phyloP scores from a whole-genome alignment of 441 rosid genomes.

The Dalechampia spathulata region DNA sequence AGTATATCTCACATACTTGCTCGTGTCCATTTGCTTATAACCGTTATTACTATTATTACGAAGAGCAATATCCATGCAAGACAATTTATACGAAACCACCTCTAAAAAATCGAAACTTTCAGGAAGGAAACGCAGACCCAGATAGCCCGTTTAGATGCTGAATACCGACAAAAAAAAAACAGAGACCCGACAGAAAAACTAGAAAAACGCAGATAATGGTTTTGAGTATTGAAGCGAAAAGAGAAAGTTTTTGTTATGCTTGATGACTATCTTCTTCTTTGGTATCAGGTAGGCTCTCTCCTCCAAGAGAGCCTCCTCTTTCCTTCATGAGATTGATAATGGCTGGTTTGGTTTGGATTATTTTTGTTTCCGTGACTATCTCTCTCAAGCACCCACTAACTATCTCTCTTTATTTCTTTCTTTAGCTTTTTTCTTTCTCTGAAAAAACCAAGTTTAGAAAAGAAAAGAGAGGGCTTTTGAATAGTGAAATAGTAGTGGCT shows the following conservation, averaged over 20 bases:
- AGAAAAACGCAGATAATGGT: constrained; percentile 10
- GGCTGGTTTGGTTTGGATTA: not conserved
- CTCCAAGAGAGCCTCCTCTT: constrained; percentile 59
- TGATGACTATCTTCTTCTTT: constrained; percentile 19
- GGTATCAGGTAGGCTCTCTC: constrained; percentile 57
- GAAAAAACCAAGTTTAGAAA: not conserved
- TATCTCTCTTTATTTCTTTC: not conserved
- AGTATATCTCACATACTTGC: constrained; percentile 86
- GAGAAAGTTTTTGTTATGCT: not conserved
- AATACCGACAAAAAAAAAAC: not conserved
- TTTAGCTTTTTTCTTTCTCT: not conserved
- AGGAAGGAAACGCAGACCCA: constrained; percentile 11
- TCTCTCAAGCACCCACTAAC: no score
- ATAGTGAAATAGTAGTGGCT: not conserved
- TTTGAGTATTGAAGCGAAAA: constrained; percentile 2
- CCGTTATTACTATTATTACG: constrained; percentile 34
- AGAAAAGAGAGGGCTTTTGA: not conserved
- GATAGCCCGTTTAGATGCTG: constrained; percentile 3
- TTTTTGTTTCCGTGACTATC: not conserved
- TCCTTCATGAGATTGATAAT: constrained; percentile 37
- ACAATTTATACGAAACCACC: not conserved
- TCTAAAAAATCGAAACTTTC: constrained; percentile 2
- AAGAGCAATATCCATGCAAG: constrained; percentile 57
- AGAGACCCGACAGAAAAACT: no score
- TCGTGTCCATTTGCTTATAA: constrained; percentile 61